These are phyloP conservation scores for Penicillium thymicola DNA, from an alignment of 2,329 filamentous ascomycete species.

Conservation along the genomic window DNA sequence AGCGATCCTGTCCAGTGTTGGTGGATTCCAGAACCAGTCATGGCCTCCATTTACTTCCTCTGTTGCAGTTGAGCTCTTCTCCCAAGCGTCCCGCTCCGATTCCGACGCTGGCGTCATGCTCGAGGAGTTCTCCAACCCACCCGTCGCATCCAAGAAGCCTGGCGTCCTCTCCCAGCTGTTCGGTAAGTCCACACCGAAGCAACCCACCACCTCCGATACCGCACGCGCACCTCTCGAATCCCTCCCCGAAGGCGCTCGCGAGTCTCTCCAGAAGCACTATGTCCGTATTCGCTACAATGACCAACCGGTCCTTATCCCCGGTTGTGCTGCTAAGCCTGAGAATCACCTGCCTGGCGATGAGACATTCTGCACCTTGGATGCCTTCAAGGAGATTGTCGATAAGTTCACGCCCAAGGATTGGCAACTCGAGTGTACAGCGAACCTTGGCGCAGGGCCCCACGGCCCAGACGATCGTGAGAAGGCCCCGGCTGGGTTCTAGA, in stretches of 20 bases:
- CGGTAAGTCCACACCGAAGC: constrained; percentile 16
- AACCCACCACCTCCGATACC: constrained; percentile 25
- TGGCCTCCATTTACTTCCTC: constrained; percentile 97
- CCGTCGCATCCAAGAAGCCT: constrained; percentile 24
- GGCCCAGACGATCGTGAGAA: constrained; percentile 42
- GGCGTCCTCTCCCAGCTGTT: constrained; percentile 35
- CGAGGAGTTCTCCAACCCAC: constrained; percentile 26
- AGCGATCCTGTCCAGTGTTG: constrained; percentile 70
- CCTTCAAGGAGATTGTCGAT: constrained; percentile 91
- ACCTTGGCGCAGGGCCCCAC: constrained; percentile 55
- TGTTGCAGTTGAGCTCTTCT: constrained; percentile 87
- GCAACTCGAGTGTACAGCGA: constrained; percentile 60
- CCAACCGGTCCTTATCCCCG: constrained; percentile 72
- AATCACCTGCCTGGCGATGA: constrained; percentile 86
- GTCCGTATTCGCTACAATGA: constrained; percentile 93
- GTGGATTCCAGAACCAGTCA: constrained; percentile 66
- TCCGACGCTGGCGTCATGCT: constrained; percentile 20
- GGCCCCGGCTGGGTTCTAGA: constrained; percentile 39
- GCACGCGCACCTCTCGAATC: constrained; percentile 34
- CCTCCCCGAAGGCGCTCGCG: constrained; percentile 28
- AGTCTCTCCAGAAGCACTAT: constrained; percentile 62
- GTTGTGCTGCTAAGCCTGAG: constrained; percentile 65
- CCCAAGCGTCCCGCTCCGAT: constrained; percentile 41
- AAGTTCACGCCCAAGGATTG: constrained; percentile 82
- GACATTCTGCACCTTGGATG: constrained; percentile 83